A percentile compares a stretch with the other conserved stretches of the same genome.
These are phyloP conservation scores for Blepharisma stoltei DNA, from an alignment of 73 alveolate species.

Conservation along the genomic window DNA sequence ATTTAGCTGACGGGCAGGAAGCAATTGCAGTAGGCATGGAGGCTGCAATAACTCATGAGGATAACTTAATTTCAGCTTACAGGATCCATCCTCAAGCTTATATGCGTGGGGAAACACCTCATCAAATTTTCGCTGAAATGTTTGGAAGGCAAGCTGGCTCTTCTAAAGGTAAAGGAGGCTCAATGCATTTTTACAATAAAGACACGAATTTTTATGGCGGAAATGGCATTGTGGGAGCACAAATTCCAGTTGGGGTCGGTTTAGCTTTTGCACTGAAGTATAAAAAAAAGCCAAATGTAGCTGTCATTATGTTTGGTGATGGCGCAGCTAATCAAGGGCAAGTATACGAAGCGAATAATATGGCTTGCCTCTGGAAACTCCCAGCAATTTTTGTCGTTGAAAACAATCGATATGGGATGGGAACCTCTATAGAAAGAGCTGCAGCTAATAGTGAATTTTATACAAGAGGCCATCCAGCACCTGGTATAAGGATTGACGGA, in stretches of 20 bases:
- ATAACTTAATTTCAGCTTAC: slow-evolving; percentile 74
- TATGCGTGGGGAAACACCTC: slow-evolving; percentile 78
- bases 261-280: slow-evolving; percentile 79
- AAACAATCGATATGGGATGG: slow-evolving; percentile 82
- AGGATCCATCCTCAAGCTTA: slow-evolving; percentile 82
- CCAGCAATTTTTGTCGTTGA: slow-evolving; percentile 79
- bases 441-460: slow-evolving; percentile 74
- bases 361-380: slow-evolving; percentile 86
- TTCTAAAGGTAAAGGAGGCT: slow-evolving; percentile 89
- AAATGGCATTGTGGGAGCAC: slow-evolving; percentile 87
- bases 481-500: slow-evolving; percentile 77
- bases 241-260: slow-evolving; percentile 90
- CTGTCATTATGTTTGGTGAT: slow-evolving; percentile 82
- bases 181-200: slow-evolving; percentile 81
- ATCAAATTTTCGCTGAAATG: slow-evolving; percentile 79
- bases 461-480: slow-evolving; percentile 82
- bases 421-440: slow-evolving; percentile 75
- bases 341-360: slow-evolving; percentile 78
- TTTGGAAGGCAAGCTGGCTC: slow-evolving; percentile 77
- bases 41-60: slow-evolving; percentile 74
- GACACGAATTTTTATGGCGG: slow-evolving; percentile 82
- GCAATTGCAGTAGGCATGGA: slow-evolving; percentile 75
- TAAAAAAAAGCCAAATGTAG: slow-evolving; percentile 49
- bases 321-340: slow-evolving; percentile 95
- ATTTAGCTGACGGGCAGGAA: slow-evolving; percentile 68